Evolutionary conservation across 306 rosid genomes (phyloP).

Genomic region (Acacia crassicarpa): DNA sequence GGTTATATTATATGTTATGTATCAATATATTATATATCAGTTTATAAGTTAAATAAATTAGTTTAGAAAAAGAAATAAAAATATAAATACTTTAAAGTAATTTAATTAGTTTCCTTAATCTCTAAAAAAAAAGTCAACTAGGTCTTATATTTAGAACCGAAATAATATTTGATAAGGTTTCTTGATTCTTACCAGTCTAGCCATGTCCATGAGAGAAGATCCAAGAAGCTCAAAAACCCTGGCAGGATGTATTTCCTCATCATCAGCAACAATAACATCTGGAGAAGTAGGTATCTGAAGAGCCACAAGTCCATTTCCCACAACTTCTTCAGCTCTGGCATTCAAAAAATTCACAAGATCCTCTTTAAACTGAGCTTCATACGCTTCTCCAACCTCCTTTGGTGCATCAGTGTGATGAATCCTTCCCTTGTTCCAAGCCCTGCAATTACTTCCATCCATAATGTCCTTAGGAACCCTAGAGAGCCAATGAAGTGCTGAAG

Average conservation of each 20-base stretch:
- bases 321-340: slow-evolving; percentile 42
- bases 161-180: not conserved
- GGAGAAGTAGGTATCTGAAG: slow-evolving; percentile 25
- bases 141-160: too few species aligned
- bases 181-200: slow-evolving; percentile 32
- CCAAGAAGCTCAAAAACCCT: slow-evolving; percentile 35
- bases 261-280: not conserved
- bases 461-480: slow-evolving; percentile 18
- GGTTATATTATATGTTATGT: too few species aligned
- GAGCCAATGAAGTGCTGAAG: slow-evolving; percentile 25
- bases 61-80: too few species aligned
- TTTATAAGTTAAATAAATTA: too few species aligned
- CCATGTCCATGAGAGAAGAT: slow-evolving; percentile 42
- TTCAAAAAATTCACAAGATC: slow-evolving; percentile 31
- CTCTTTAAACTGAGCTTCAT: slow-evolving; percentile 17
- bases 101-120: too few species aligned
- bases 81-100: too few species aligned
- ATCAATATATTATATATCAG: too few species aligned
- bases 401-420: slow-evolving; percentile 23
- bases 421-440: slow-evolving; percentile 38
- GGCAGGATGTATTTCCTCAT: not conserved
- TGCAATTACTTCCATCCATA: not conserved
- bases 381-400: slow-evolving; percentile 34
- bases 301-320: slow-evolving; percentile 31
- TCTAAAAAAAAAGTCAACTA: too few species aligned